A percentile compares a stretch with the other conserved stretches of the same genome.
These are phyloP conservation scores for Coprinellus micaceus DNA, from an alignment of 768 basidiomycete genomes.

Conservation along the genomic window DNA sequence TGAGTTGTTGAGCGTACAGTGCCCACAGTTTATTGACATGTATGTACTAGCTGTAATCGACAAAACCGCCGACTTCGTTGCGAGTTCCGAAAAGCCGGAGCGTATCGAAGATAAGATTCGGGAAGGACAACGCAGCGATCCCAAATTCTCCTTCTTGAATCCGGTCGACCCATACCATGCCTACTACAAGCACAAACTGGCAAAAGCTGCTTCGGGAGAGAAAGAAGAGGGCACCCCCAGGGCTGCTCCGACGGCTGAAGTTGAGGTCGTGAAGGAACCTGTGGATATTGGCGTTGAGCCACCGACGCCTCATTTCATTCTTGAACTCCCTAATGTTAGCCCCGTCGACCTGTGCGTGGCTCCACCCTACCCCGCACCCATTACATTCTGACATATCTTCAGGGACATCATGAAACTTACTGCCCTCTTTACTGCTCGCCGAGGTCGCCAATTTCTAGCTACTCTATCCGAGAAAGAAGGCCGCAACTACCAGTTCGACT, in stretches of 20 bases:
- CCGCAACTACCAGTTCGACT: conserved; percentile 97
- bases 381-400: neutral
- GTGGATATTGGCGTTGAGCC: conserved; percentile 73
- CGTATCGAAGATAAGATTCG: conserved; percentile 97
- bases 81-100: conserved; percentile 88
- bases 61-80: conserved; percentile 87
- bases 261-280: conserved; percentile 39
- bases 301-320: conserved; percentile 74
- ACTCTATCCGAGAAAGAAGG: conserved; percentile 85
- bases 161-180: conserved; percentile 97
- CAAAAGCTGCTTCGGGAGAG: conserved; percentile 75
- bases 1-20: conserved; percentile 25
- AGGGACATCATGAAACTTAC: conserved; percentile 97
- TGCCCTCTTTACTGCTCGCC: conserved; percentile 90
- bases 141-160: conserved; percentile 98
- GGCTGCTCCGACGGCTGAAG: conserved; percentile 38
- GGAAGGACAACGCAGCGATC: conserved; percentile 93
- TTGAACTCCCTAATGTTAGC: conserved; percentile 84
- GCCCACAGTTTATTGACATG: neutral
- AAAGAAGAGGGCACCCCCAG: conserved; percentile 53
- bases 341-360: conserved; percentile 88
- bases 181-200: conserved; percentile 92
- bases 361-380: neutral
- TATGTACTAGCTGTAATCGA: conserved; percentile 78
- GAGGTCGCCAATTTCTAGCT: conserved; percentile 83